These are phyloP conservation scores for Quercus phellos DNA, from an alignment of 331 rosid genomes.

Conservation along the genomic window DNA sequence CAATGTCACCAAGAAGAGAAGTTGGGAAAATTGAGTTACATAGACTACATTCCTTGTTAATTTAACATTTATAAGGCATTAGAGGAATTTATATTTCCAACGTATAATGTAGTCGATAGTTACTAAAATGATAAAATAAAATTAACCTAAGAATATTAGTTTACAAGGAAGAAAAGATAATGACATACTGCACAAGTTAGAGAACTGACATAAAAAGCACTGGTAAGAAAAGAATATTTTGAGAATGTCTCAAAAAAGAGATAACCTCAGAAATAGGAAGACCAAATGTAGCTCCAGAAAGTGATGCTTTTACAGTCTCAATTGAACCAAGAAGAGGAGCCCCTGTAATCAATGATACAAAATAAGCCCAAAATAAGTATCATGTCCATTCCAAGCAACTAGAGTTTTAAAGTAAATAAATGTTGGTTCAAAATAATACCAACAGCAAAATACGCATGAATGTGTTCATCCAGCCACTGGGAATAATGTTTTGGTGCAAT, in stretches of 20 bases:
- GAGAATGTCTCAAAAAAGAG: slow-evolving; percentile 8
- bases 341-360: slow-evolving; percentile 43
- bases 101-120: not conserved
- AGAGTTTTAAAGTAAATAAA: slow-evolving; percentile 9
- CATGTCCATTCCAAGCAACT: slow-evolving; percentile 3
- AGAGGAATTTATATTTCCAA: not conserved
- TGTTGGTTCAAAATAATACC: slow-evolving; percentile 44
- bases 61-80: not conserved
- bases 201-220: slow-evolving; percentile 7
- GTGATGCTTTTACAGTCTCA: slow-evolving; percentile 80
- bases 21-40: not conserved
- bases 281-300: slow-evolving; percentile 84
- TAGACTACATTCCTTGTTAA: not conserved
- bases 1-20: not conserved
- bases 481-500: slow-evolving; percentile 90
- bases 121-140: not conserved
- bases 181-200: slow-evolving; percentile 3
- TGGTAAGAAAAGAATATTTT: slow-evolving; percentile 7
- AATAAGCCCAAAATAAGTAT: slow-evolving; percentile 4
- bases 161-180: slow-evolving; percentile 4
- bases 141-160: not conserved
- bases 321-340: slow-evolving; percentile 91
- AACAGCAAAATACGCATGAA: slow-evolving; percentile 95
- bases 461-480: slow-evolving; percentile 83
- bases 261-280: slow-evolving; percentile 93